phyloP scores from a whole-genome alignment of 2,329 filamentous ascomycete species.

The Botrytis fabae region DNA sequence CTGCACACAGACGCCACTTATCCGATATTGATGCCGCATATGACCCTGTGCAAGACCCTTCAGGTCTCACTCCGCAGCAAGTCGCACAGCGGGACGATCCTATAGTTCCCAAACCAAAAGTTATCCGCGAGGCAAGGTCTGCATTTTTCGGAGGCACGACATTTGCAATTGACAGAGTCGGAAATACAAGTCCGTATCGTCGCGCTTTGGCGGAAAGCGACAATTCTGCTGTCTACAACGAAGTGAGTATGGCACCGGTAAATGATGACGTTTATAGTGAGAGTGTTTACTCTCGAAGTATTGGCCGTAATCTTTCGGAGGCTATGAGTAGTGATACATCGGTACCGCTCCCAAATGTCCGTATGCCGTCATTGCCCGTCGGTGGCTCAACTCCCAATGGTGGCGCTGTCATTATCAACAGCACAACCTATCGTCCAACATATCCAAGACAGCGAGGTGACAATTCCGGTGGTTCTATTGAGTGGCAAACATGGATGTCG shows the following conservation, averaged over 20 bases:
- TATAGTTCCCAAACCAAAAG: slow-evolving; percentile 33
- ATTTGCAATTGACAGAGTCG: slow-evolving; percentile 55
- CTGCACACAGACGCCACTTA: not conserved
- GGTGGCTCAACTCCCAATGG: not conserved
- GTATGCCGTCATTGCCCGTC: slow-evolving; percentile 28
- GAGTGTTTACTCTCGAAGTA: slow-evolving; percentile 41
- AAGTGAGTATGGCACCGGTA: not conserved
- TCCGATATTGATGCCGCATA: slow-evolving; percentile 9
- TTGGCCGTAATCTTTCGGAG: slow-evolving; percentile 32
- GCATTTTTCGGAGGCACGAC: slow-evolving; percentile 55
- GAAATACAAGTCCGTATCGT: slow-evolving; percentile 57
- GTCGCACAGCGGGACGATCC: slow-evolving; percentile 37
- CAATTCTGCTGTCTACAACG: slow-evolving; percentile 14
- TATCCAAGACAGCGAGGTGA: slow-evolving; percentile 41
- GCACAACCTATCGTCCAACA: slow-evolving; percentile 38
- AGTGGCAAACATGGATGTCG: slow-evolving; percentile 58
- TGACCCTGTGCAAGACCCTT: slow-evolving; percentile 2
- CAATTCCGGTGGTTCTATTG: slow-evolving; percentile 50
- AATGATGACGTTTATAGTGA: slow-evolving; percentile 34
- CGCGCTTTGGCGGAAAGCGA: slow-evolving; percentile 45
- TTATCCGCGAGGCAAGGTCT: slow-evolving; percentile 47
- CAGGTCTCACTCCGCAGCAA: slow-evolving; percentile 36
- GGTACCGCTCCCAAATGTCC: slow-evolving; percentile 24
- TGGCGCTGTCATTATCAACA: slow-evolving; percentile 43
- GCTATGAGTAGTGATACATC: slow-evolving; percentile 11